A percentile compares a stretch with the other conserved stretches of the same genome.
phyloP scores from a whole-genome alignment of 495 filamentous ascomycete genomes.

The Penicillium macrosclerotiorum region DNA sequence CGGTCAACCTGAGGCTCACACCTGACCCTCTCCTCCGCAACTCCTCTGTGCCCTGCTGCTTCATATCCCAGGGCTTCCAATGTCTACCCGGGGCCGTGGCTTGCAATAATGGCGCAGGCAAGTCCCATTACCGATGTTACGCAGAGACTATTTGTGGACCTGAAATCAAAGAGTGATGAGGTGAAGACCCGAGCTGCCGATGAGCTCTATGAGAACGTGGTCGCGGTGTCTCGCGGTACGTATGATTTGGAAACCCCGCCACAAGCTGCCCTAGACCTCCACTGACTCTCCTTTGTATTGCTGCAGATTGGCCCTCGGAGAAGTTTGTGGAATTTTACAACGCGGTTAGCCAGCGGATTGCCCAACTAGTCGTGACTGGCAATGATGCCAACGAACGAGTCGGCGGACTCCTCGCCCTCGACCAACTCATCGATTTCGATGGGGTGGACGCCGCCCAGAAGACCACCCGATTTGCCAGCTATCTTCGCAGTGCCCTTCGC shows the following conservation, averaged over 20 bases:
- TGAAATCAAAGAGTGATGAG: constrained; percentile 56
- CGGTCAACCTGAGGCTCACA: constrained; percentile 24
- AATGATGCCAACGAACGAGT: constrained; percentile 83
- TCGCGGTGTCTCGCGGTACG: constrained; percentile 50
- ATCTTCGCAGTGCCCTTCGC: constrained; percentile 80
- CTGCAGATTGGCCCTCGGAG: constrained; percentile 69
- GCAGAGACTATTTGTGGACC: constrained; percentile 47
- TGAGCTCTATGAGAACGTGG: constrained; percentile 51
- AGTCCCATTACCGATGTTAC: constrained; percentile 47
- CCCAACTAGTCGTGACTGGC: constrained; percentile 70
- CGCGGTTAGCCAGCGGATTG: constrained; percentile 71
- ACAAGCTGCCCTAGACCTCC: too few species aligned
- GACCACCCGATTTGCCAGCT: constrained; percentile 87
- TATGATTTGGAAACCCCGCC: too few species aligned
- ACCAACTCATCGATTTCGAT: constrained; percentile 90
- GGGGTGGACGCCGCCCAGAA: constrained; percentile 93
- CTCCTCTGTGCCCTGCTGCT: constrained; percentile 26
- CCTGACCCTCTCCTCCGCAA: constrained; percentile 20
- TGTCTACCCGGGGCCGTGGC: constrained; percentile 44
- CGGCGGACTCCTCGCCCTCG: constrained; percentile 87
- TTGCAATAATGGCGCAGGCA: constrained; percentile 50
- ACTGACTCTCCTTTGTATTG: not conserved
- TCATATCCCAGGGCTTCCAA: constrained; percentile 42
- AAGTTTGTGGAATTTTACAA: constrained; percentile 79
- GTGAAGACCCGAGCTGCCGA: constrained; percentile 48